These are phyloP conservation scores for Pseudogymnoascus sp. DNA, from an alignment of 2,329 filamentous ascomycete species.

Conservation along the genomic window DNA sequence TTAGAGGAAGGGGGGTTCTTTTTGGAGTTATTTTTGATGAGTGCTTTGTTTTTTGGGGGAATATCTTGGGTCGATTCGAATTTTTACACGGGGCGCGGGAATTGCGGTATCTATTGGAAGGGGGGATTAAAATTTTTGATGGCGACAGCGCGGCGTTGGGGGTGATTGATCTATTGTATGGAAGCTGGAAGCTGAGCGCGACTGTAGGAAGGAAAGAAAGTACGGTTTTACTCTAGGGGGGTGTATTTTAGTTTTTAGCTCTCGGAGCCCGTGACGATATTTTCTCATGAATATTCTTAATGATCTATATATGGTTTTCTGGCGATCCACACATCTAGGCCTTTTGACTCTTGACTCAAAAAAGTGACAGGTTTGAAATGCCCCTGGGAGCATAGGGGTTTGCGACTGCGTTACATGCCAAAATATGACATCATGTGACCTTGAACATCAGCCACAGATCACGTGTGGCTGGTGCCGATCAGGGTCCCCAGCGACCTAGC, in stretches of 20 bases:
- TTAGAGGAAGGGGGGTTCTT: slow-evolving; percentile 11
- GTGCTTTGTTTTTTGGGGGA: slow-evolving; percentile 11
- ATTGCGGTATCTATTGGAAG: neutral
- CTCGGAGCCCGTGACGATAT: neutral
- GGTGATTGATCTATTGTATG: slow-evolving; percentile 7
- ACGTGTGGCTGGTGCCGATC: neutral
- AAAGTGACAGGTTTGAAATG: slow-evolving; percentile 1
- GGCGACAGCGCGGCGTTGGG: neutral
- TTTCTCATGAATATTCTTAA: slow-evolving; percentile 8
- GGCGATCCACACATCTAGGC: neutral
- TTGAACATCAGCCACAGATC: slow-evolving; percentile 1
- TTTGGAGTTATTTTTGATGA: slow-evolving; percentile 15
- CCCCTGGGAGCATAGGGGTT: neutral
- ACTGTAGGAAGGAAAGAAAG: neutral
- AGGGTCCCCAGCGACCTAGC: neutral
- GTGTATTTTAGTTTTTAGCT: slow-evolving; percentile 5
- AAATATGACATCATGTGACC: slow-evolving; percentile 6
- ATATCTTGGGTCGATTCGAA: slow-evolving; percentile 14
- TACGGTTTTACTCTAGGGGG: neutral
- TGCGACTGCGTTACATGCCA: neutral
- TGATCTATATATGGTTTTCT: neutral
- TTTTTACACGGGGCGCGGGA: slow-evolving; percentile 13
- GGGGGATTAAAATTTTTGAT: neutral
- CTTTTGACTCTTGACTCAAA: neutral
- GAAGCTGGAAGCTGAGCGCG: neutral